Base-by-base conservation (phyloP, 805 yeast species). In the Lachancea waltii region DNA sequence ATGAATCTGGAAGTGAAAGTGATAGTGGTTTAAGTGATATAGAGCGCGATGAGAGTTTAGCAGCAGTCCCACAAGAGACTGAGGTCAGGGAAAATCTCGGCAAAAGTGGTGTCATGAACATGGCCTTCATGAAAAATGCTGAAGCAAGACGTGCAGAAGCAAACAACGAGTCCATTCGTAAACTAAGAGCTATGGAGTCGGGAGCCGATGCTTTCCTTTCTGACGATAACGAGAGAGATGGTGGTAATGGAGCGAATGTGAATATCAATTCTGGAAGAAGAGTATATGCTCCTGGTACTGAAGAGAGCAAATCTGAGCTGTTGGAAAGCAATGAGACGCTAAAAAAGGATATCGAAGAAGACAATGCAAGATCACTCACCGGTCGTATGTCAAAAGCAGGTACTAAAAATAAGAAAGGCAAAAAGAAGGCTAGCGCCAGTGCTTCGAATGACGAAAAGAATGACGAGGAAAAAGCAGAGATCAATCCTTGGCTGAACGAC, bases 81-180 rank as follows among this genome's bases (percentile, higher is more conserved):
- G 70, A 64, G 9, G 51, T 50, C 2, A 58, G 60, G 23, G 60
- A 65, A 22, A 70, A 67, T 31, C 59, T 79, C n/a, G 89, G 92
- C 15, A 90, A 89, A 60, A 64, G 72, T n/a, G 97, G 97, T 39
- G 80, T 90, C 15, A 64, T 90, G 72, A 81, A 79, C 34, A 92
- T 92, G 97, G 95, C 89, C 48, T 90, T 90, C 60, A 90, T 90
- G 97, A 80, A 72, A 48, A 82, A 81, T 43, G 97, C 97, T 1
- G 95, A 81, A 44, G 79, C 78, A 40, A 72, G 79, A 47, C 74
- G 76, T 45, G 72, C 69, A 42, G 69, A 72, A 38, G 77, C 70
- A 30, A 89, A 85, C 58, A 61, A 68, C 36, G 68, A 69, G 42
- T 70, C 72, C 22, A 58, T 78, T 30, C 72, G 68, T 42, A 65